A percentile compares a stretch with the other conserved stretches of the same genome.
These are phyloP conservation scores for Leccinum ochraceum DNA, from an alignment of 768 basidiomycete species.

Conservation along the genomic window DNA sequence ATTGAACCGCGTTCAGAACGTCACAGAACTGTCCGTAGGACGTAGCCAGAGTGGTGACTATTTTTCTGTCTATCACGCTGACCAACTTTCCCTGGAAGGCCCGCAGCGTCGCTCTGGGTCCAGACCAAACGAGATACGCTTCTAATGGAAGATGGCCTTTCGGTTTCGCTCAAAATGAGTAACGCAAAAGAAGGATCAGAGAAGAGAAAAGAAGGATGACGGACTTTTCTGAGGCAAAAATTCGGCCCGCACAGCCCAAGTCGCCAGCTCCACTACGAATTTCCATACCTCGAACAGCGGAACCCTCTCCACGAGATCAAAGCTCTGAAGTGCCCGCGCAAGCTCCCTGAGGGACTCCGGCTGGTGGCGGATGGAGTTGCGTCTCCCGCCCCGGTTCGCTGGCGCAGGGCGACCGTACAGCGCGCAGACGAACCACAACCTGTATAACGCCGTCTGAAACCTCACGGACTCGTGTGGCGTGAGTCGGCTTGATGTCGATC, in stretches of 20 bases:
- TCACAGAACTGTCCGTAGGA: slow-evolving; percentile 16
- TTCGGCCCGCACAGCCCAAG: not conserved
- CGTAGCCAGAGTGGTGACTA: slow-evolving; percentile 2
- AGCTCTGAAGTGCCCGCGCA: not conserved
- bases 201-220: not conserved
- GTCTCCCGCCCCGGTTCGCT: not conserved
- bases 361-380: not conserved
- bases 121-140: slow-evolving; percentile 19
- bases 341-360: not conserved
- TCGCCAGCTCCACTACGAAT: not conserved
- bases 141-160: slow-evolving; percentile 4
- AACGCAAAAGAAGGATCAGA: not conserved
- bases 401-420: not conserved
- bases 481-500: not conserved
- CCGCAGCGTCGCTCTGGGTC: slow-evolving; percentile 6
- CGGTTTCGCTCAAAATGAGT: not conserved
- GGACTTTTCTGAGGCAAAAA: not conserved
- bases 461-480: not conserved
- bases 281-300: slow-evolving; percentile 12
- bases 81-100: slow-evolving; percentile 15
- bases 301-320: not conserved
- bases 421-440: not conserved
- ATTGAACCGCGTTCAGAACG: not conserved
- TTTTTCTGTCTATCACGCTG: slow-evolving; percentile 10
- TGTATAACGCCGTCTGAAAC: not conserved